Evolutionary conservation across 371 early-diverging fungal genomes (phyloP), one percentile per base, ranked within the genome.

Genomic region (Catenaria anguillulae): DNA sequence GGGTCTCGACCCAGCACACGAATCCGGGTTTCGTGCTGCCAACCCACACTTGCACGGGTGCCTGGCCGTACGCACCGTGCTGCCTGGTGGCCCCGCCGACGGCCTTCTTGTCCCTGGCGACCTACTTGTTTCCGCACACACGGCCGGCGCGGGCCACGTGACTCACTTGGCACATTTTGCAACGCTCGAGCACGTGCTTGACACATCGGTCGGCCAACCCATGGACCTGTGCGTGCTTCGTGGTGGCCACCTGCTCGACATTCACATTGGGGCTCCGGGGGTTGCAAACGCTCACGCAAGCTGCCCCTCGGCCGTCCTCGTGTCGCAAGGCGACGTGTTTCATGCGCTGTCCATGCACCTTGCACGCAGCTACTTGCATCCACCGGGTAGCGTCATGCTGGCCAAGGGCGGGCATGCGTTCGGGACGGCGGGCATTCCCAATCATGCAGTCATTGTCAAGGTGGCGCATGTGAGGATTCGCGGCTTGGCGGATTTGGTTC

Each of bases 81-180:
- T 92, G 21, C 94, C 92, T n/a, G 76, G 83, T 55, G 94, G 96
- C 0, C 94, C 94, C 15, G 13, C 37, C 37, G 37, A 37, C 37
- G 37, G 13, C 8, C 67, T 75, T 17, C 68, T 96, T 56, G 85
- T 88, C 52, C 85, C 87, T 58, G 93, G 94, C n/a, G 96, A 96
- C 71, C 82, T 96, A n/a, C 71, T 86, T 23, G n/a, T n/a, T n/a
- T n/a, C n/a, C n/a, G n/a, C n/a, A n/a, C n/a, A n/a, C n/a, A 65
- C 92, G 12, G 74, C 82, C 1, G 77, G 93, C 40, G 85, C 92
- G 65, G 88, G 82, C 8, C 66, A 79, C 55, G 73, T 83, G 23
- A n/a, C n/a, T n/a, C n/a, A n/a, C n/a, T 74, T 90, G 26, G 84
- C 86, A 21, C 84, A 84, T 60, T 96, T 96, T 76, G 88, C 86